Conservation (phyloP, 805 yeast genomes). For the Myxozyma neotropica region DNA sequence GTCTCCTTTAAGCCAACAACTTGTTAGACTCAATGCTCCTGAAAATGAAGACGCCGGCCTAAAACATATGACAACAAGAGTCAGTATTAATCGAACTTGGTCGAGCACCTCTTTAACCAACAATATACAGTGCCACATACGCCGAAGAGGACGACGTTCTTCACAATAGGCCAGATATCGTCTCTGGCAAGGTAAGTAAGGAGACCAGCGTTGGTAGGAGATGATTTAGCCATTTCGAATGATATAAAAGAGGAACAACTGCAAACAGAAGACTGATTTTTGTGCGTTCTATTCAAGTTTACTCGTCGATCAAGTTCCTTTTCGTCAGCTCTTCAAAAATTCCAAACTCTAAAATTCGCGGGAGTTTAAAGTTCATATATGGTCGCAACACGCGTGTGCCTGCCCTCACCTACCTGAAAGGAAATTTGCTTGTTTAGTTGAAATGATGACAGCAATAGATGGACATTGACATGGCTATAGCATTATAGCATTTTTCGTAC, state of each 20-base stretch:
- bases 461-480: too few relatives aligned
- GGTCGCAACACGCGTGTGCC: too few relatives aligned
- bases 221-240: conserved; percentile 16
- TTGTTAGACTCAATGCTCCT: conserved; percentile 14
- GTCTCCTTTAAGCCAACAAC: conserved; percentile 5
- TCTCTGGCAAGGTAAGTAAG: conserved; percentile 15
- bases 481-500: too few relatives aligned
- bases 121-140: conserved; percentile 6
- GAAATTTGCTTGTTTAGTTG: background rate
- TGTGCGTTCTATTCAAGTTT: too few relatives aligned
- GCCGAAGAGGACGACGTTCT: conserved; percentile 20
- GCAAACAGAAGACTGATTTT: too few relatives aligned
- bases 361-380: too few relatives aligned
- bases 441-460: background rate
- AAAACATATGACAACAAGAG: background rate
- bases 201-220: conserved; percentile 2
- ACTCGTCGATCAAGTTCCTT: background rate
- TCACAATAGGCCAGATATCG: conserved; percentile 27
- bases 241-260: background rate
- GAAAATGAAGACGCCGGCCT: conserved; percentile 19
- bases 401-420: too few relatives aligned
- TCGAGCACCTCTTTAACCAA: background rate
- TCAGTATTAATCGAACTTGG: background rate
- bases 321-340: too few relatives aligned
- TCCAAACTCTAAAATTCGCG: too few relatives aligned